These are phyloP conservation scores for Penicillium arizonense DNA, from an alignment of 495 filamentous ascomycete species.

Conservation along the genomic window DNA sequence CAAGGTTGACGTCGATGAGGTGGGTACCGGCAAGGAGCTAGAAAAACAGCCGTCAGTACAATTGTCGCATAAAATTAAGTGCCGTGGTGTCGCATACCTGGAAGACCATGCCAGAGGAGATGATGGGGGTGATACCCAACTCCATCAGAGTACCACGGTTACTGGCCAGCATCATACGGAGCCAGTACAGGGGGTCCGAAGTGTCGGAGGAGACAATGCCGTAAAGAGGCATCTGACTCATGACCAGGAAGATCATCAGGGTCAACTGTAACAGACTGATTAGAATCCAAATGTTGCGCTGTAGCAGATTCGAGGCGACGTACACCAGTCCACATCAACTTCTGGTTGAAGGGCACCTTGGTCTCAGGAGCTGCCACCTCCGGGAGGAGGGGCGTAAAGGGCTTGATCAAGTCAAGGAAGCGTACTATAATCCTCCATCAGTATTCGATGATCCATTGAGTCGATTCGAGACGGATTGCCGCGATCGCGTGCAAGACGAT, in stretches of 20 bases:
- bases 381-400: constrained; percentile 97
- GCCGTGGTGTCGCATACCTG: constrained; percentile 56
- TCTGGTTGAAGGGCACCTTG: constrained; percentile 98
- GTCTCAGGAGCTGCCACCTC: constrained; percentile 96
- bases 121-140: constrained; percentile 97
- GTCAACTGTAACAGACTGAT: constrained; percentile 62
- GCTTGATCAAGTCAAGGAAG: constrained; percentile 99
- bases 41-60: constrained; percentile 17
- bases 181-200: constrained; percentile 98
- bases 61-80: constrained; percentile 5
- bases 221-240: constrained; percentile 99
- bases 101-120: constrained; percentile 99
- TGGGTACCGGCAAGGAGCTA: constrained; percentile 96
- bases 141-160: constrained; percentile 99
- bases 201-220: constrained; percentile 96
- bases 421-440: constrained; percentile 63
- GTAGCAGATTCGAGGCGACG: constrained; percentile 24
- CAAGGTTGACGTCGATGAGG: constrained; percentile 98
- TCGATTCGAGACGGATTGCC: constrained; percentile 10
- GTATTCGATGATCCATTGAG: constrained; percentile 31
- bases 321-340: constrained; percentile 98
- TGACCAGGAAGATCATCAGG: constrained; percentile 97
- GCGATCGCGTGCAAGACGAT: constrained; percentile 37
- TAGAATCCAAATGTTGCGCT: constrained; percentile 24
- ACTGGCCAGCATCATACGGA: constrained; percentile 99